Evolutionary conservation across 2,329 filamentous ascomycete species (phyloP), one percentile per base, ranked within the genome.

Genomic region (Aureobasidium uvarum): DNA sequence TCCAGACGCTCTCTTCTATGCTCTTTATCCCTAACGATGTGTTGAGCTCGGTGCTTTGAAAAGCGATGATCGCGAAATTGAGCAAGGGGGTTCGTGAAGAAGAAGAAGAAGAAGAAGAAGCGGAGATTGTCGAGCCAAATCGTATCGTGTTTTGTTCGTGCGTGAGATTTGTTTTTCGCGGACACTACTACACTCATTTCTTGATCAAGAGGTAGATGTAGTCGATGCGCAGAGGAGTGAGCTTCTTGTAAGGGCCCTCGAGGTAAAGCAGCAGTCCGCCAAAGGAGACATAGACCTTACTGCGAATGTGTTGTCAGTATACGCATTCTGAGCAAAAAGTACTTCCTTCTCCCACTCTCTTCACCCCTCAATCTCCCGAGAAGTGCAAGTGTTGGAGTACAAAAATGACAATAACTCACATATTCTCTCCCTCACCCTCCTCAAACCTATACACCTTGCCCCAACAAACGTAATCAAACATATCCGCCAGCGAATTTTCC

Each of bases 181-280:
- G n/a, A n/a, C 3, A 14, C 16, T 10, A 33, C 28, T 16, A 51
- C 60, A 23, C 41, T 69, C 71, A 94, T 87, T 96, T 96, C 86
- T 97, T 99, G 71, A 96, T 82, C 67, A 98, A 84, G 67, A 99
- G 85, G 76, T 99, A 99, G 69, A 96, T 87, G 75, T 96, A 89
- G 77, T 99, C 95, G 73, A 97, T 94, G 72, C 92, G 87, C 74
- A 99, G 80, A 33, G 92, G 90, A 39, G 90, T 96, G 68, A 99
- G 86, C 82, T 96, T 97, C 83, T 95, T 96, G 78, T 96, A 95
- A 2, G 95, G 95, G 6, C 96, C 95, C 73, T 96, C 90, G 65
- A 99, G 84, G 72, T 89, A 92, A 80, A 98, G 88, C 72, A 99
- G 80, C 69, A 99, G 81, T 8, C 95, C 95, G 55, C 95, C 95